phyloP scores from a whole-genome alignment of 1,139 yeast genomes.

The Zygoascus sp. region DNA sequence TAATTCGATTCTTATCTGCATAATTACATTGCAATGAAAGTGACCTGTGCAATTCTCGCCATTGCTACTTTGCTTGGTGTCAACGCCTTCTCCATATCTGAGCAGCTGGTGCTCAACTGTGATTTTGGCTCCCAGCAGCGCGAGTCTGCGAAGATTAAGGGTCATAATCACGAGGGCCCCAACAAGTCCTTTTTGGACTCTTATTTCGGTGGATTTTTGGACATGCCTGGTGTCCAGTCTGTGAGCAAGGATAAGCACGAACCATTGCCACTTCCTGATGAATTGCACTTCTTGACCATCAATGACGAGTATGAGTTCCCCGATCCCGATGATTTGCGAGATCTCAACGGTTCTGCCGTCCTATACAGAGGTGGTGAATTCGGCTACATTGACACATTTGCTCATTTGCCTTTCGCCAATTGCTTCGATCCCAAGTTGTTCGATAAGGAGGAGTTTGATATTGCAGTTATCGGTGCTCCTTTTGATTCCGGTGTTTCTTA shows the following conservation, averaged over 20 bases:
- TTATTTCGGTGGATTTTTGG: slow-evolving; percentile 36
- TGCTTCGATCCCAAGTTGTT: slow-evolving; percentile 39
- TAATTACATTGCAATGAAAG: slow-evolving; percentile 7
- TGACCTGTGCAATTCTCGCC: slow-evolving; percentile 1
- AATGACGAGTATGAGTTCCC: slow-evolving; percentile 37
- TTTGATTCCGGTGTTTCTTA: slow-evolving; percentile 72
- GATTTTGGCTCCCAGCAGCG: slow-evolving; percentile 5
- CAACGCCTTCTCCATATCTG: slow-evolving; percentile 36
- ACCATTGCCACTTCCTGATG: slow-evolving; percentile 31
- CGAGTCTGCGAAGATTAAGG: slow-evolving; percentile 4
- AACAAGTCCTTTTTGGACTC: slow-evolving; percentile 33
- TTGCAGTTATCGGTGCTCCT: slow-evolving; percentile 70
- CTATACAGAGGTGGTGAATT: slow-evolving; percentile 40
- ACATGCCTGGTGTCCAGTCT: slow-evolving; percentile 24
- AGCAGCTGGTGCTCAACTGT: slow-evolving; percentile 38
- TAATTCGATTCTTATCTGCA: no score
- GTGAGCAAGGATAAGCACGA: slow-evolving; percentile 26
- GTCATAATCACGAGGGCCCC: slow-evolving; percentile 13
- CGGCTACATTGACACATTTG: slow-evolving; percentile 51
- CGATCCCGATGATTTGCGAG: slow-evolving; percentile 39
- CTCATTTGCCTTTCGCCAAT: slow-evolving; percentile 57
- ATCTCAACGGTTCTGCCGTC: slow-evolving; percentile 37
- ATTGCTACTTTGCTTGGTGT: slow-evolving; percentile 8
- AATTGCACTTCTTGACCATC: slow-evolving; percentile 30
- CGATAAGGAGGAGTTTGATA: slow-evolving; percentile 43